Conservation (phyloP, 2,329 filamentous ascomycete species). For the Diaporthe helianthi region DNA sequence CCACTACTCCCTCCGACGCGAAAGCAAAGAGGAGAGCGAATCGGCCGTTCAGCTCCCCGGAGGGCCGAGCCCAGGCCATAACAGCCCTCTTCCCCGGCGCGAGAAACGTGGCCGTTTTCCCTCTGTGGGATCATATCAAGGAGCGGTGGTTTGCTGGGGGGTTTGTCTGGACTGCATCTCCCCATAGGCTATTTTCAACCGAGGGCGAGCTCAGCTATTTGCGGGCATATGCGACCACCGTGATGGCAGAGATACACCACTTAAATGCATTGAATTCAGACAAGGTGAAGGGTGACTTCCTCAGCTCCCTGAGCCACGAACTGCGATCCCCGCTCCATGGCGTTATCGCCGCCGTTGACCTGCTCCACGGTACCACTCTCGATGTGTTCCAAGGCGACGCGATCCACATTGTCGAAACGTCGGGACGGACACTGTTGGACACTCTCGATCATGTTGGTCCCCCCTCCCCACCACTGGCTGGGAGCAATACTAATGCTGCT, state of each 20-base stretch:
- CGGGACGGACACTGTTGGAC: slow-evolving; percentile 56
- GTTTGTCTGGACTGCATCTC: slow-evolving; percentile 17
- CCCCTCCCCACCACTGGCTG: not conserved
- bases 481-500: not conserved
- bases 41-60: slow-evolving; percentile 41
- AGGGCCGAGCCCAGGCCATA: slow-evolving; percentile 13
- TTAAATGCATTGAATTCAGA: slow-evolving; percentile 47
- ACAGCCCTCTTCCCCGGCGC: slow-evolving; percentile 48
- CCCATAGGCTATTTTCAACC: slow-evolving; percentile 36
- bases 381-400: slow-evolving; percentile 51
- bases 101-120: slow-evolving; percentile 54
- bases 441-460: slow-evolving; percentile 51
- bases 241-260: slow-evolving; percentile 62
- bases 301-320: slow-evolving; percentile 64
- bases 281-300: slow-evolving; percentile 60
- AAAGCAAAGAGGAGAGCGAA: slow-evolving; percentile 39
- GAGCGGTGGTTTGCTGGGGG: slow-evolving; percentile 35
- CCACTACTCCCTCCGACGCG: slow-evolving; percentile 8
- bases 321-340: slow-evolving; percentile 63
- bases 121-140: slow-evolving; percentile 52
- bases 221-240: slow-evolving; percentile 56
- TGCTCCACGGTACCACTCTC: slow-evolving; percentile 51
- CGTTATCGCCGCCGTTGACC: slow-evolving; percentile 59
- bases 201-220: slow-evolving; percentile 53
- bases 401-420: slow-evolving; percentile 55